Conservation (phyloP, 345 rosid genomes). For the Acer saccharum region DNA sequence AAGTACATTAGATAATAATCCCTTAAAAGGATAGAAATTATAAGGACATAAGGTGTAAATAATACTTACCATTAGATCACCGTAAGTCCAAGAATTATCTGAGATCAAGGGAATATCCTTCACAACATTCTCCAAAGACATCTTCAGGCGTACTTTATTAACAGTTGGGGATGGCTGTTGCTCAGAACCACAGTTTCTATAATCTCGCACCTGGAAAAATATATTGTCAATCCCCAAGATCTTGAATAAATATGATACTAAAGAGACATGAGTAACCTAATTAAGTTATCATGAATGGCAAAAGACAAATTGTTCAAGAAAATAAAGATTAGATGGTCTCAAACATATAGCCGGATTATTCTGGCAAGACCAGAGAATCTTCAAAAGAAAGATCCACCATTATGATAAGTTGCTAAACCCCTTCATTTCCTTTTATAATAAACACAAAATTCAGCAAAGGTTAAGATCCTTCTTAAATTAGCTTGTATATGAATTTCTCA, state of each 20-base stretch:
- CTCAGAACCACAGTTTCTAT: conserved; percentile 53
- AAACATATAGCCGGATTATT: no score
- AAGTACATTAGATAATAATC: conserved; percentile 11
- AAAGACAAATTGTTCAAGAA: no score
- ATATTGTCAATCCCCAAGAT: not conserved
- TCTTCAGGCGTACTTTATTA: conserved; percentile 66
- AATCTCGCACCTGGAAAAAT: conserved; percentile 78
- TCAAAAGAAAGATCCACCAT: no score
- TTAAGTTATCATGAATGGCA: not conserved
- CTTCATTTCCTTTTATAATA: no score
- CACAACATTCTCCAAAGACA: conserved; percentile 89
- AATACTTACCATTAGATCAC: conserved; percentile 83
- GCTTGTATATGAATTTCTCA: no score
- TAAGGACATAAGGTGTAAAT: conserved; percentile 13
- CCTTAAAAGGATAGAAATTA: conserved; percentile 1
- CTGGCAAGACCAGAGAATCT: no score
- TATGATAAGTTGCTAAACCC: no score
- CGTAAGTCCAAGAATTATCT: conserved; percentile 90
- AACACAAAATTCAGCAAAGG: no score
- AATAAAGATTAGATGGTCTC: no score
- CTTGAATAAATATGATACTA: not conserved
- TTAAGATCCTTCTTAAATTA: no score
- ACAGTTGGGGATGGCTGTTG: conserved; percentile 53
- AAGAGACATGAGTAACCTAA: not conserved
- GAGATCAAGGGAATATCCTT: conserved; percentile 87